phyloP scores from a whole-genome alignment of 345 rosid genomes.

The Pelargonium nanum region DNA sequence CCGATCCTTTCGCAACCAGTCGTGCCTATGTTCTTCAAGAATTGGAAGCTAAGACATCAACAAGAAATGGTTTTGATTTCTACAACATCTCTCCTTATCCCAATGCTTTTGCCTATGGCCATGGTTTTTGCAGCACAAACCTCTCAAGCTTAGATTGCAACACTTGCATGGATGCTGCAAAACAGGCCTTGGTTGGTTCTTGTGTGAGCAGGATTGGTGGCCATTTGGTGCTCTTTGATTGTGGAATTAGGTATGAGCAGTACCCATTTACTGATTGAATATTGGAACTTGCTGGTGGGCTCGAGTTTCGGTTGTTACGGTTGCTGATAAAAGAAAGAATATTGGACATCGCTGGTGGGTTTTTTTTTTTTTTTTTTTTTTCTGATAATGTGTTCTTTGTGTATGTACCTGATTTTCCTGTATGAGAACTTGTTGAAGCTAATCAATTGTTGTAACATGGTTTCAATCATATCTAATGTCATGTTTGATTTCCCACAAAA shows the following conservation, averaged over 20 bases:
- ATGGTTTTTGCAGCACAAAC: conserved; percentile 35
- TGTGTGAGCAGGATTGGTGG: conserved; percentile 32
- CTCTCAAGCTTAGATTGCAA: conserved; percentile 27
- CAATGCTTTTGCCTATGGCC: conserved; percentile 50
- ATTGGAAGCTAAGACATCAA: conserved; percentile 19
- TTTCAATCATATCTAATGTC: too few relatives aligned
- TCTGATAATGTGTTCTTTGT: too few relatives aligned
- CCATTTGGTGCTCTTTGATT: conserved; percentile 36
- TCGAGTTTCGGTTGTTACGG: too few relatives aligned
- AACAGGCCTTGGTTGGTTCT: conserved; percentile 16
- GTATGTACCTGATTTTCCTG: too few relatives aligned
- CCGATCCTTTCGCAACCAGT: conserved; percentile 34
- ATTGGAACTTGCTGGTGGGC: too few relatives aligned
- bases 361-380: too few relatives aligned
- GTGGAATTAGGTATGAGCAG: conserved; percentile 49
- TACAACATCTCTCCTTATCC: conserved; percentile 51
- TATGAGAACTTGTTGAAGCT: too few relatives aligned
- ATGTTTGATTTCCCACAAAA: too few relatives aligned
- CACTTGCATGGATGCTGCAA: conserved; percentile 36
- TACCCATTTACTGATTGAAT: conserved; percentile 37
- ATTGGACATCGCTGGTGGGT: too few relatives aligned
- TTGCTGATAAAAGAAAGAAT: too few relatives aligned
- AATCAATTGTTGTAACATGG: too few relatives aligned
- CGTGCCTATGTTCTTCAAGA: conserved; percentile 28
- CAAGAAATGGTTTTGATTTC: conserved; percentile 23